Evolutionary conservation across 1,139 yeast genomes (phyloP), one percentile per base, ranked within the genome.

Genomic region (Saccharomyces pastorianus): DNA sequence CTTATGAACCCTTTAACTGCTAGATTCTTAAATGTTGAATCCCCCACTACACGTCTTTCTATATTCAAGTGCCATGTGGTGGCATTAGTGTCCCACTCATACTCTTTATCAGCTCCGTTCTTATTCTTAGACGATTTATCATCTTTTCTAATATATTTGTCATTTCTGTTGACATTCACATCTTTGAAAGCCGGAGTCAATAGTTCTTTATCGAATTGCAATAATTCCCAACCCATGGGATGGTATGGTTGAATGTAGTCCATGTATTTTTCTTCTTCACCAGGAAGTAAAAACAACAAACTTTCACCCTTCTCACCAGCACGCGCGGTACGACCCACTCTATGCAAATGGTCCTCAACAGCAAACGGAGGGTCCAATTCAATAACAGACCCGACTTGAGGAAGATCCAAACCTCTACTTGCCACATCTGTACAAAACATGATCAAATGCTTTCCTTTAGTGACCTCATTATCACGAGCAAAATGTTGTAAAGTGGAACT

Each of bases 51-150:
- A 86, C 96, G 86, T 66, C 97, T 76, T 73, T 93, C 99, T 14
- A 89, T 80, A 54, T 86, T 84, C 61, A 93, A 76, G 69, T 93
- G 99, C 95, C 96, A 91, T 1, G 96, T 89, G 0, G 99, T 93
- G 3, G 97, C 99, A 66, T 88, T 91, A 31, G 84, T 82, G 68
- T 91, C 97, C 98, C 98, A 95, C 17, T 75, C 77, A 47, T 68
- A 69, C 11, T 52, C 51, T 41, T 51, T 52, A 26, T 55, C 53
- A 48, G 66, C 69, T 38, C 56, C 76, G 71, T 57, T 71, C 61
- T 61, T 72, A 7, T 54, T 55, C 41, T 54, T 58, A 20, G 51
- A 57, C 20, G 70, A 53, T 47, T 54, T 58, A 9, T 53, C 56
- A 20, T 53, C 53, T 17, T 29, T 25, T 20, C 49, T 57, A 4